Evolutionary conservation across 2,329 filamentous ascomycete genomes (phyloP).

Genomic region (Hirsutella thompsonii): DNA sequence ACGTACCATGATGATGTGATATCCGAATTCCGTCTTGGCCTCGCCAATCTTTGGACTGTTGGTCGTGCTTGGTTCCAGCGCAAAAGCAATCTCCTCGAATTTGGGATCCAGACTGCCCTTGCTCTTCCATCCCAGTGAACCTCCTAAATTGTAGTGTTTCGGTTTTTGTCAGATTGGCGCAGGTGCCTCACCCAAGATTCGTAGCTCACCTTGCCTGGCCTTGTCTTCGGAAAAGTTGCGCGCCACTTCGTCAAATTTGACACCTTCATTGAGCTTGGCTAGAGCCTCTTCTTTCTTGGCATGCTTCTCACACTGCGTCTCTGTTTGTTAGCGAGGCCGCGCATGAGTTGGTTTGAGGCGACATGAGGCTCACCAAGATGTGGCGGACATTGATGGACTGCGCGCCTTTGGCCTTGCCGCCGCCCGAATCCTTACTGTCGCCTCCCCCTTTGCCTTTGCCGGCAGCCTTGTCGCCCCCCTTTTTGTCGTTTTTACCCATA

Average conservation of each 20-base stretch:
- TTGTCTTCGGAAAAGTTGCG: constrained; percentile 66
- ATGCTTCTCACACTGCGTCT: constrained; percentile 54
- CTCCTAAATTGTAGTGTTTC: constrained; percentile 31
- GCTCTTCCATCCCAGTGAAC: constrained; percentile 59
- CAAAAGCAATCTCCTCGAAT: constrained; percentile 63
- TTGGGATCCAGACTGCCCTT: constrained; percentile 53
- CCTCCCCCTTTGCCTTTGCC: constrained; percentile 16
- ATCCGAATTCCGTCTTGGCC: constrained; percentile 63
- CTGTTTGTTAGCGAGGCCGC: neutral
- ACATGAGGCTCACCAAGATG: constrained; percentile 38
- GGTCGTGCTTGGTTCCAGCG: constrained; percentile 52
- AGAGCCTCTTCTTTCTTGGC: constrained; percentile 66
- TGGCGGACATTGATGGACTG: constrained; percentile 63
- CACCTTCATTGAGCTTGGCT: constrained; percentile 50
- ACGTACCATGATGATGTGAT: constrained; percentile 67
- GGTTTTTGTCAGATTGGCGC: no score
- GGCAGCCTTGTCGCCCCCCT: constrained; percentile 24
- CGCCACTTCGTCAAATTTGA: constrained; percentile 65
- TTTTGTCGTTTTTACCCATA: constrained; percentile 28
- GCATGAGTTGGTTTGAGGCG: neutral
- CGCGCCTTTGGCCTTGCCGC: constrained; percentile 37
- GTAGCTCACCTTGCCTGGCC: constrained; percentile 44
- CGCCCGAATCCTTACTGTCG: constrained; percentile 17
- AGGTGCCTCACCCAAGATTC: no score
- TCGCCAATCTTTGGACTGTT: constrained; percentile 52